Base-by-base conservation (phyloP, 2,329 filamentous ascomycete genomes). In the Exophiala mesophila region DNA sequence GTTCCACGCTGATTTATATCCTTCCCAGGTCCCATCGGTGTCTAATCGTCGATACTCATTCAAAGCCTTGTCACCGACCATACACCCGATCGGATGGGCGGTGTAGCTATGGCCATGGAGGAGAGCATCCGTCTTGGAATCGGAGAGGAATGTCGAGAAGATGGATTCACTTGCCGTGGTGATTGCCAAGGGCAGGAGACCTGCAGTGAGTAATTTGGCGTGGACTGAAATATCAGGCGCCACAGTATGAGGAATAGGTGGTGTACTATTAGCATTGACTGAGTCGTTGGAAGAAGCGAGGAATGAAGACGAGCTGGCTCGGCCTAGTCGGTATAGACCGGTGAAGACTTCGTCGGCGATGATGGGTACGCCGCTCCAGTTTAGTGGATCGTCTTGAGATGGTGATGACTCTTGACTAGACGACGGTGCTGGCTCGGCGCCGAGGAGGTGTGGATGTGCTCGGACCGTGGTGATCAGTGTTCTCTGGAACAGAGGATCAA, bases 281-380 rank as follows among this genome's bases (percentile, higher is more conserved):
- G 38, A 34, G 30, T 49, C 42, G 13, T 32, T 20, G 1, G 45
- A 28, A 5, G 31, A 34, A 15, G 44, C 38, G 3, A 94, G 73
- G 61, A 90, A 85, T 0, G 80, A 81, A 0, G 83, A 78, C 0
- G 85, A 73, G 1, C 77, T 80, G 57, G 82, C 79, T 28, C 80
- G 77, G 2, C 88, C 87, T 0, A 94, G 78, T 9, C 88, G 84
- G 60, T 89, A 89, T 3, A 94, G 69, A 1, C 87, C 87, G 0
- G 86, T 90, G 63, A 94, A 94, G 24, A 94, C 87, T 59, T 94
- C 88, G 58, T 94, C 87, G 52, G 88, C 87, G 53, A 94, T 72
- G 28, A 94, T 68, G 0, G 88, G 87, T 3, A 94, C 73, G 2
- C 87, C 85, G 1, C 72, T 71, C 87, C 87, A 94, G 20, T 67